These are phyloP conservation scores for Phytophthora agathidicida DNA, from an alignment of 352 stramenopile genomes.

Conservation along the genomic window DNA sequence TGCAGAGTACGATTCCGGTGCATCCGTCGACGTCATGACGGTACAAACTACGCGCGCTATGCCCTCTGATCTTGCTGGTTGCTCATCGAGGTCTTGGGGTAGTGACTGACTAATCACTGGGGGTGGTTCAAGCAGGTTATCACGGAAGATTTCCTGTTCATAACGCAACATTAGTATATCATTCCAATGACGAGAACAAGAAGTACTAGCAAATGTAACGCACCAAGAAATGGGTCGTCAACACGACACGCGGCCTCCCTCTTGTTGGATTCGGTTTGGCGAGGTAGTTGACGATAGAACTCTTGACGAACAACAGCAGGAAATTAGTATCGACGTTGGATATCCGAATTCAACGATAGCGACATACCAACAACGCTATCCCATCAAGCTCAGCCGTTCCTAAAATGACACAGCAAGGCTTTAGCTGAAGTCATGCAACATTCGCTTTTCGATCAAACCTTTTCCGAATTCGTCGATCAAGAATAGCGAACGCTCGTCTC, in stretches of 20 bases:
- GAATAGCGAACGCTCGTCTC: slow-evolving; percentile 62
- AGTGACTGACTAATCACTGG: slow-evolving; percentile 14
- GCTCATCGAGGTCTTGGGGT: slow-evolving; percentile 2
- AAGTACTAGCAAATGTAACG: background rate
- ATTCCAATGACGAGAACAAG: background rate
- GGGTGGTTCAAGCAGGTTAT: slow-evolving; percentile 40
- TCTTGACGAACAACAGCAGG: slow-evolving; percentile 6
- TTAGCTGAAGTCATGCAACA: slow-evolving; percentile 1
- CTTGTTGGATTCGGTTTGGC: slow-evolving; percentile 28
- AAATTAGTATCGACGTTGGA: slow-evolving; percentile 7
- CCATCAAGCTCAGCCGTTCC: slow-evolving; percentile 80
- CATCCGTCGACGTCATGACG: slow-evolving; percentile 58
- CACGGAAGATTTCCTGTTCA: slow-evolving; percentile 66
- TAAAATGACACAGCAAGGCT: slow-evolving; percentile 31
- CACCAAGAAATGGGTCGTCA: slow-evolving; percentile 88
- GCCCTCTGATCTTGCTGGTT: slow-evolving; percentile 6
- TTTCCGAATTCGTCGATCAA: slow-evolving; percentile 91
- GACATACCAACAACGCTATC: slow-evolving; percentile 70
- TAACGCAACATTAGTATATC: slow-evolving; percentile 2
- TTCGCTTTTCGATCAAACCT: slow-evolving; percentile 37
- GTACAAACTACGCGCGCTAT: slow-evolving; percentile 44
- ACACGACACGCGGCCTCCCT: slow-evolving; percentile 59
- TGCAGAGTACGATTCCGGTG: slow-evolving; percentile 20
- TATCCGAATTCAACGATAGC: background rate
- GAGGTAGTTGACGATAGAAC: slow-evolving; percentile 63